Base-by-base conservation (phyloP, 805 yeast genomes). In the Priceomyces haplophilus region DNA sequence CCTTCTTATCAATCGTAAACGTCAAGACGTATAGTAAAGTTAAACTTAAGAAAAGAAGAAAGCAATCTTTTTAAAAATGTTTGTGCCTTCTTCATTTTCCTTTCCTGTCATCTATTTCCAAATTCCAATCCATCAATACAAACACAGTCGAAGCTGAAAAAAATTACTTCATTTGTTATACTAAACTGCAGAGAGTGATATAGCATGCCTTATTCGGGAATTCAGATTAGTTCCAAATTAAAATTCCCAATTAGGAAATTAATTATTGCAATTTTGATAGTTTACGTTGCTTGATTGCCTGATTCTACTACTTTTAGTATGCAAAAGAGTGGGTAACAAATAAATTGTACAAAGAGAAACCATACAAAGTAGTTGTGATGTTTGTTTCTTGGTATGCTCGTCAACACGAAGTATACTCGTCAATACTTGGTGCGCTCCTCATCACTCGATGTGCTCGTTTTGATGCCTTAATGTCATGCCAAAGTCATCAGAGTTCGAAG, bases 1-100 rank as follows among this genome's bases (percentile, higher is more conserved):
- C 8, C 34, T 27, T 13, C 42, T 48, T 15, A 46, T 35, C n/a
- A 53, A 31, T 16, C 50, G 33, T 11, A 53, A 31, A 13, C 50
- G 31, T 27, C n/a, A 27, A 27, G n/a, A 27, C 11, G n/a, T 27
- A 27, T 5, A 10, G 33, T 21, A 45, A 44, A 30, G 49, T 31
- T 13, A 45, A 41, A 7, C 48, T 23, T 30, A 19, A 35, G 16
- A 30, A 35, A 20, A n/a, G 18, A 20, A 15, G 16, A 13, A 19
- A 34, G 7, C 5, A 8, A 18, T 20, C 38, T 21, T 34, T 34
- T 6, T 12, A 12, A 27, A 34, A 21, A n/a, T 34, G 20, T 34
- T 34, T 21, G 11, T 11, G n/a, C 12, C 38, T 11, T 7, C 25
- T 21, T n/a, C 11, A 27, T 27, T 32, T 32, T 11, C 21, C 19